Percentiles rank a stretch among this genome's conserved stretches.
phyloP scores from a whole-genome alignment of 805 yeast genomes.

The Wickerhamomyces ciferrii region DNA sequence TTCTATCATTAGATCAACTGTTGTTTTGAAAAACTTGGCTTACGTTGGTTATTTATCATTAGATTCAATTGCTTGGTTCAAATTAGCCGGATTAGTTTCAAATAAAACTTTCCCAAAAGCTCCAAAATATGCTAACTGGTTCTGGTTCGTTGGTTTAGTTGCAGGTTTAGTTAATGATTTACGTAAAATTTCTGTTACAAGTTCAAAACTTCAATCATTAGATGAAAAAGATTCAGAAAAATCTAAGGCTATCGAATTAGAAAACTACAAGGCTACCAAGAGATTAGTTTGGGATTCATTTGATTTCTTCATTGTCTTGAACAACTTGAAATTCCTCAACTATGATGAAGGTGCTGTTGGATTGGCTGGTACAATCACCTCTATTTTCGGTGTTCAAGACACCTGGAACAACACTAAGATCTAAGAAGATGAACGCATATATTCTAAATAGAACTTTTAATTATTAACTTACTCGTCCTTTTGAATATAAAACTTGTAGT shows the following conservation, averaged over 20 bases:
- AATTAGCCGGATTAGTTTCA: slow-evolving; percentile 48
- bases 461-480: too few species aligned
- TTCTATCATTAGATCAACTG: slow-evolving; percentile 44
- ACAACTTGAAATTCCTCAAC: slow-evolving; percentile 54
- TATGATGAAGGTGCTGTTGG: slow-evolving; percentile 80
- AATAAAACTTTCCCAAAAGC: slow-evolving; percentile 39
- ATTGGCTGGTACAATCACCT: slow-evolving; percentile 77
- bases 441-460: too few species aligned
- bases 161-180: slow-evolving; percentile 58
- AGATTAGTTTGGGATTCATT: slow-evolving; percentile 72
- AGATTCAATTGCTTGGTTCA: slow-evolving; percentile 58
- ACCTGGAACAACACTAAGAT: slow-evolving; percentile 50
- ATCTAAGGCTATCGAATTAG: slow-evolving; percentile 33
- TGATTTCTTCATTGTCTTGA: slow-evolving; percentile 72
- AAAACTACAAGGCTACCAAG: slow-evolving; percentile 46
- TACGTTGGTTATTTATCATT: slow-evolving; percentile 58
- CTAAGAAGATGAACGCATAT: not conserved
- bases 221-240: slow-evolving; percentile 34
- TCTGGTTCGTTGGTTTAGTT: slow-evolving; percentile 72
- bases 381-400: slow-evolving; percentile 71
- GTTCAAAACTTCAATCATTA: slow-evolving; percentile 12
- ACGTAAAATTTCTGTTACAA: slow-evolving; percentile 45
- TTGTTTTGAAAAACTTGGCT: slow-evolving; percentile 52
- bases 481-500: too few species aligned
- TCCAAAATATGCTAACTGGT: slow-evolving; percentile 56